These are phyloP conservation scores for Arabis alpina DNA, from an alignment of 345 rosid genomes.

Conservation along the genomic window DNA sequence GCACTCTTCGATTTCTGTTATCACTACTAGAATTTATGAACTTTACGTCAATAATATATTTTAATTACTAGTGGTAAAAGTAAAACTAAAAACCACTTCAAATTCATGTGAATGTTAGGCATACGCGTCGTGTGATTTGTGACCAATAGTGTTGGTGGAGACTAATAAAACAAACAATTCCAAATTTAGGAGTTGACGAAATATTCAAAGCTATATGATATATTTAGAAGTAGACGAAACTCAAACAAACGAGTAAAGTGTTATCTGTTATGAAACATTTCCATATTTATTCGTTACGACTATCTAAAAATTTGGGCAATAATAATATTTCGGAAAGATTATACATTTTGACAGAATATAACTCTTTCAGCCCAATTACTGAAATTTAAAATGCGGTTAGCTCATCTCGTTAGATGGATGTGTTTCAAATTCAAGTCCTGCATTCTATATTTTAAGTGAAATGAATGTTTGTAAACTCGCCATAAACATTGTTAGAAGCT, in stretches of 20 bases:
- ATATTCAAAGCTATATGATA: constrained; percentile 27
- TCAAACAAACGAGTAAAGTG: neutral
- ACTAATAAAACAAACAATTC: constrained; percentile 11
- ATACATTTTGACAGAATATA: neutral
- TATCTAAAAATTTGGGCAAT: neutral
- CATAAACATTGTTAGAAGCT: too few species aligned
- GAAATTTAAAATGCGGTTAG: too few species aligned
- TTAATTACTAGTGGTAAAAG: too few species aligned
- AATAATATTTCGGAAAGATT: neutral
- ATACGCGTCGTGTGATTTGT: constrained; percentile 12
- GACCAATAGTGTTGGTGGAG: constrained; percentile 25
- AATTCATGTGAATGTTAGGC: constrained; percentile 19
- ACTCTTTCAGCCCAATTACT: neutral
- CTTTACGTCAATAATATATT: too few species aligned
- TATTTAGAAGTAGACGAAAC: constrained; percentile 6
- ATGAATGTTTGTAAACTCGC: too few species aligned
- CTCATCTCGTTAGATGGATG: too few species aligned
- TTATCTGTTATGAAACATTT: neutral
- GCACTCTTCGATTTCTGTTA: too few species aligned
- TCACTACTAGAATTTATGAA: too few species aligned
- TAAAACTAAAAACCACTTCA: neutral
- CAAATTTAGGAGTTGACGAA: constrained; percentile 21
- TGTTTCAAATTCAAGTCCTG: too few species aligned
- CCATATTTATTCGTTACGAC: neutral
- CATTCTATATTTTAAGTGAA: too few species aligned